phyloP scores from a whole-genome alignment of 148 eudicot species.

The Euryodendron excelsum region DNA sequence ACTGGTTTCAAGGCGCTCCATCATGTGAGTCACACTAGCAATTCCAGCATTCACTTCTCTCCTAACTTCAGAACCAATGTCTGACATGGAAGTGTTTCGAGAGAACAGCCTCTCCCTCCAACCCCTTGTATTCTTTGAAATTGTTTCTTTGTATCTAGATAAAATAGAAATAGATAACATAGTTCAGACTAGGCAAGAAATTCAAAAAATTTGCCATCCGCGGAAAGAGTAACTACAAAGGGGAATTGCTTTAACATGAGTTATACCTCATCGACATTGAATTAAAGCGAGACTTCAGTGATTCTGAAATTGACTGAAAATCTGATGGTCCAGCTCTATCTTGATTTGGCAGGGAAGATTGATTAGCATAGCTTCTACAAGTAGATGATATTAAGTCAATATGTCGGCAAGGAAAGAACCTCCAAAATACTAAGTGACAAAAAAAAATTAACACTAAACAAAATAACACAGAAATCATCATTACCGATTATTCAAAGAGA shows the following conservation, averaged over 20 bases:
- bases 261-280: conserved; percentile 55
- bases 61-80: conserved; percentile 52
- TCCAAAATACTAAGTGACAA: background rate
- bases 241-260: background rate
- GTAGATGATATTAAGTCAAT: no score
- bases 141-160: conserved; percentile 56
- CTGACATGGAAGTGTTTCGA: conserved; percentile 50
- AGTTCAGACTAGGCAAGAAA: no score
- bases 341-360: conserved; percentile 33
- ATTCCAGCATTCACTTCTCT: conserved; percentile 67
- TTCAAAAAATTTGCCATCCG: no score
- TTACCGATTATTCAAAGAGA: conserved; percentile 25
- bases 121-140: conserved; percentile 64
- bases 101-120: conserved; percentile 75
- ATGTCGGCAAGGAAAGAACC: conserved; percentile 16
- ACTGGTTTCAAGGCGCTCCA: conserved; percentile 57
- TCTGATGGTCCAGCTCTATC: conserved; percentile 57
- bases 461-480: background rate
- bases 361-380: no score
- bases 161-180: background rate
- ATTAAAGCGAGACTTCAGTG: conserved; percentile 46
- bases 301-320: conserved; percentile 40
- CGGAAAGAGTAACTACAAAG: background rate
- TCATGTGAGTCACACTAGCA: conserved; percentile 52
- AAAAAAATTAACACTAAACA: background rate